Evolutionary conservation across 306 rosid genomes (phyloP).

Genomic region (Dryas drummondii): DNA sequence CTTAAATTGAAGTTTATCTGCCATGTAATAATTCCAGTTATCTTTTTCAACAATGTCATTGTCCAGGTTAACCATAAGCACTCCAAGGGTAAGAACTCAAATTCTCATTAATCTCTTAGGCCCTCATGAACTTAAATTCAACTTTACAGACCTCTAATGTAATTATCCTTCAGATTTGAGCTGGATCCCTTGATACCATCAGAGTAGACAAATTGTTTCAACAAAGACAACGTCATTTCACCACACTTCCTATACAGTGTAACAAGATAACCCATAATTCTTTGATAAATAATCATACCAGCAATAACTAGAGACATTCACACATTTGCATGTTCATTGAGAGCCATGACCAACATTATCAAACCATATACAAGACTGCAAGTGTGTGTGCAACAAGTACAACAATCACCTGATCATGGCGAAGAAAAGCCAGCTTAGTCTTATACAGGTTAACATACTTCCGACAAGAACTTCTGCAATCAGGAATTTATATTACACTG

Average conservation of each 20-base stretch:
- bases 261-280: background rate
- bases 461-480: slow-evolving; percentile 72
- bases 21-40: background rate
- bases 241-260: background rate
- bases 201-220: background rate
- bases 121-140: background rate
- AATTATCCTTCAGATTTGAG: background rate
- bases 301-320: background rate
- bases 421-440: slow-evolving; percentile 76
- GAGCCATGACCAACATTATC: background rate
- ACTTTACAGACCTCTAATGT: background rate
- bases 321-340: background rate
- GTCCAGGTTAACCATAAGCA: background rate
- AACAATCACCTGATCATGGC: slow-evolving; percentile 67
- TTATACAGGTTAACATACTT: slow-evolving; percentile 74
- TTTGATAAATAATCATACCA: background rate
- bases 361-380: background rate
- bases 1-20: background rate
- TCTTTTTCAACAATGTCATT: background rate
- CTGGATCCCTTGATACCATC: background rate
- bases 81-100: background rate
- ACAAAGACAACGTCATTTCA: background rate
- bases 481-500: slow-evolving; percentile 17
- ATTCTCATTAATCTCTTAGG: background rate
- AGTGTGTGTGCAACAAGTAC: background rate